Evolutionary conservation across 2,329 filamentous ascomycete species (phyloP), one percentile per base, ranked within the genome.

Genomic region (Incumbomyces delicatus): DNA sequence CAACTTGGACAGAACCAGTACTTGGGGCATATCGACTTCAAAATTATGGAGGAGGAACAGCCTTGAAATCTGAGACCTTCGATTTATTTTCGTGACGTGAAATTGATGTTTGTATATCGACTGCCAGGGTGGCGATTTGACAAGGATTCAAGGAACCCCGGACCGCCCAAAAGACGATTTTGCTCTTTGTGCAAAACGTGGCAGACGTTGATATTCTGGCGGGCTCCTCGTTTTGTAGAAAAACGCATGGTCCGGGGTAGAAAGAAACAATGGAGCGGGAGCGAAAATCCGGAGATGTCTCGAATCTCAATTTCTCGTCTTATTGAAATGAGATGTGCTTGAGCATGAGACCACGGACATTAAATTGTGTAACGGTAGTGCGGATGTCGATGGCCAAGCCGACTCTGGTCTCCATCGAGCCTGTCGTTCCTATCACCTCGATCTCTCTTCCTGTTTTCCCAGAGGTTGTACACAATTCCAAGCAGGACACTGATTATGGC

Each of bases 361-460:
- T 46, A 46, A n/a, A 46, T 46, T 16, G 44, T 46, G 36, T 40
- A 35, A 32, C 35, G 27, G 27, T 37, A 41, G 8, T 41, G 17
- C 6, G 44, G 44, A 35, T 41, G 44, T n/a, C 30, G 29, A 29
- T 67, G 63, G 0, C 68, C 67, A 22, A 72, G 56, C 18, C 57
- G 52, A 32, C 58, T 57, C 32, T 61, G 54, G 42, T 63, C 58
- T 20, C 59, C 52, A 18, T 57, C 45, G 12, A 71, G 55, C 37
- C 66, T 57, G 30, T 63, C 48, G 46, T 70, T 61, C 18, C 68
- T 57, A 39, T 63, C 61, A 5, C 67, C 69, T 3, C 50, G 53
- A n/a, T 60, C 60, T 22, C 68, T 54, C 50, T 65, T 63, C 29
- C 48, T 53, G 48, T 71, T 71, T 55, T 72, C 68, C 63, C 62